Evolutionary conservation across 768 basidiomycete species (phyloP).

Genomic region (Auricularia heimuer): DNA sequence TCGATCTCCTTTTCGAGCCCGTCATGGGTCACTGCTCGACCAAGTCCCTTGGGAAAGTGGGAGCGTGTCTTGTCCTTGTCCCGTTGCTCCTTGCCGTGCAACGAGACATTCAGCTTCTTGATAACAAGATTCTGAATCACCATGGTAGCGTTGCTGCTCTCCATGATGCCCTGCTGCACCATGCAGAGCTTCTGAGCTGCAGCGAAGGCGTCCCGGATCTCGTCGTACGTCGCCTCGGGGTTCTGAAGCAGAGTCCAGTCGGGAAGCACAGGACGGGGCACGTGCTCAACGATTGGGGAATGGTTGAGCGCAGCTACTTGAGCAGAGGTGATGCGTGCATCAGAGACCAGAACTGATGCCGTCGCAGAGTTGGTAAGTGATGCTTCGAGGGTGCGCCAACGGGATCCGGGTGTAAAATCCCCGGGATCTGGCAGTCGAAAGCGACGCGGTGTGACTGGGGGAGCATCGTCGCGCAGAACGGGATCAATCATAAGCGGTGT

Average conservation of each 20-base stretch:
- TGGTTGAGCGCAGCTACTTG: background rate
- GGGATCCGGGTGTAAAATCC: background rate
- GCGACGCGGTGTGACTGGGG: background rate
- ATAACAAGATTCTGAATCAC: conserved; percentile 14
- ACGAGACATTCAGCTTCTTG: conserved; percentile 12
- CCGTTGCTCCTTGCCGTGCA: conserved; percentile 13
- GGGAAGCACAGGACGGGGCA: conserved; percentile 5
- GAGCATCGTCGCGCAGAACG: background rate
- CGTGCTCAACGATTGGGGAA: conserved; percentile 9
- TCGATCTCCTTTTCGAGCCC: conserved; percentile 8
- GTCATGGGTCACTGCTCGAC: conserved; percentile 9
- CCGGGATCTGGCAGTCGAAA: background rate
- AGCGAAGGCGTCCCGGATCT: conserved; percentile 7
- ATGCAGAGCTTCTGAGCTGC: conserved; percentile 9
- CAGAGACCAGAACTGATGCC: conserved; percentile 17
- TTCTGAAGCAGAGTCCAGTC: conserved; percentile 10
- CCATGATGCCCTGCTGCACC: conserved; percentile 10
- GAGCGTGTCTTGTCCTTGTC: conserved; percentile 9
- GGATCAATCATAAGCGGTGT: background rate
- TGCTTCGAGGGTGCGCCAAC: background rate
- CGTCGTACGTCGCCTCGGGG: background rate
- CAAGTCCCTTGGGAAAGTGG: conserved; percentile 12
- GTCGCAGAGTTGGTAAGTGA: conserved; percentile 10
- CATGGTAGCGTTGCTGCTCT: conserved; percentile 13
- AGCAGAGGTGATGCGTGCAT: conserved; percentile 9